Base-by-base conservation (phyloP, 129 eudicot species). In the Pittosporum tobira region DNA sequence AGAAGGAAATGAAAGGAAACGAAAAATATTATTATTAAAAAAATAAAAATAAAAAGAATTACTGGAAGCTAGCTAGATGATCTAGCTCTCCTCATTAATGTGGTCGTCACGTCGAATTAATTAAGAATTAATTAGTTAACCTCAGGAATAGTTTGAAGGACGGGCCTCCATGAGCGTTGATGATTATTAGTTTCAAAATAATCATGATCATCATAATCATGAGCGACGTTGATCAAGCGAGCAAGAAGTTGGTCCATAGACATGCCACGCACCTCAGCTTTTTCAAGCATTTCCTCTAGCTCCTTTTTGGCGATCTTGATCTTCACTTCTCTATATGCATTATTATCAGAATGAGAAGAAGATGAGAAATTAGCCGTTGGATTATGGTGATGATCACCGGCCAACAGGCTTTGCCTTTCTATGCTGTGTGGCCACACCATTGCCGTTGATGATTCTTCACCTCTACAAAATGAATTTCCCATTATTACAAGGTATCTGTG, bases 71-170 rank as follows among this genome's bases (percentile, higher is more conserved):
- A n/a, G n/a, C n/a, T n/a, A n/a, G n/a, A n/a, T n/a, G n/a, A n/a
- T n/a, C n/a, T n/a, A n/a, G n/a, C n/a, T n/a, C n/a, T n/a, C n/a
- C n/a, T n/a, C n/a, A n/a, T n/a, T n/a, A n/a, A n/a, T n/a, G n/a
- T n/a, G n/a, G n/a, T n/a, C n/a, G n/a, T n/a, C n/a, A n/a, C n/a
- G n/a, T n/a, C n/a, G n/a, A n/a, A n/a, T n/a, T n/a, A 34, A 34
- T 34, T 34, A 34, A 34, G 40, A 34, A 34, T 5, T 34, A 5
- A 34, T 18, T 54, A 54, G 31, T 54, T 54, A 29, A 54, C 59
- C 59, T 54, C 59, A 36, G 59, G 59, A 28, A 54, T 54, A 54
- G 59, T 54, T 54, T 54, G 59, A n/a, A 54, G 59, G 11, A 21
- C 59, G 18, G 59, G 59, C 59, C 14, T 54, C 59, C 43, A 54